Evolutionary conservation across 495 filamentous ascomycete species (phyloP).

Genomic region (Podospora bellae-mahoneyi): DNA sequence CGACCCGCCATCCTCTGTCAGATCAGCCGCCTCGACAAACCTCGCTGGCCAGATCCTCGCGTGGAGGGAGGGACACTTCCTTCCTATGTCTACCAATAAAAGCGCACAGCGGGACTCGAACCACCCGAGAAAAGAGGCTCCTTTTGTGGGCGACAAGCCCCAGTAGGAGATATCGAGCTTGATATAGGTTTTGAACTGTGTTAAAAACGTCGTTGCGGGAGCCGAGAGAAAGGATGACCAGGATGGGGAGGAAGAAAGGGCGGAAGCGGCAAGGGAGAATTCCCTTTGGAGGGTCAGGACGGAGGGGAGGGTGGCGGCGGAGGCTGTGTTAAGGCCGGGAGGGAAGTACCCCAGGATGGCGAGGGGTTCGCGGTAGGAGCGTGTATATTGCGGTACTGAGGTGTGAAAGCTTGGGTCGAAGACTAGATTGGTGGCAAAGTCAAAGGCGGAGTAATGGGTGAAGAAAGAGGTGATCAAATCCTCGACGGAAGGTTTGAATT

Average conservation of each 20-base stretch:
- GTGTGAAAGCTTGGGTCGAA: conserved; percentile 53
- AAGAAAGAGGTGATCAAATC: conserved; percentile 53
- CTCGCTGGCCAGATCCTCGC: conserved; percentile 57
- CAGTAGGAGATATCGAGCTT: conserved; percentile 56
- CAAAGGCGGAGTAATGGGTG: conserved; percentile 53
- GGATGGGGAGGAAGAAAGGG: conserved; percentile 34
- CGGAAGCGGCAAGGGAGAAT: conserved; percentile 36
- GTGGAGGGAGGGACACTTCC: conserved; percentile 42
- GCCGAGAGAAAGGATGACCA: conserved; percentile 44
- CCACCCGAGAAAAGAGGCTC: conserved; percentile 50
- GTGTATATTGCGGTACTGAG: conserved; percentile 40
- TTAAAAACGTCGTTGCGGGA: conserved; percentile 38
- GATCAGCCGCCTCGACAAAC: conserved; percentile 36
- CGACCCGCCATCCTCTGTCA: conserved; percentile 6
- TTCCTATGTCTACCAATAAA: conserved; percentile 52
- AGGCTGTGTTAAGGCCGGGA: conserved; percentile 53
- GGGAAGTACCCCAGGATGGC: conserved; percentile 53
- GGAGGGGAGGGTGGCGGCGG: conserved; percentile 46
- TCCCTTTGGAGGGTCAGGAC: conserved; percentile 48
- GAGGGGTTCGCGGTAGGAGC: conserved; percentile 52
- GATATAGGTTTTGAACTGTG: conserved; percentile 45
- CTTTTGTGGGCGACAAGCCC: conserved; percentile 46
- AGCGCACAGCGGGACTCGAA: conserved; percentile 50
- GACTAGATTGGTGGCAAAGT: conserved; percentile 47
- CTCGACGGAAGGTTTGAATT: conserved; percentile 29